phyloP scores from a whole-genome alignment of 306 rosid species.

The Inga laurina region DNA sequence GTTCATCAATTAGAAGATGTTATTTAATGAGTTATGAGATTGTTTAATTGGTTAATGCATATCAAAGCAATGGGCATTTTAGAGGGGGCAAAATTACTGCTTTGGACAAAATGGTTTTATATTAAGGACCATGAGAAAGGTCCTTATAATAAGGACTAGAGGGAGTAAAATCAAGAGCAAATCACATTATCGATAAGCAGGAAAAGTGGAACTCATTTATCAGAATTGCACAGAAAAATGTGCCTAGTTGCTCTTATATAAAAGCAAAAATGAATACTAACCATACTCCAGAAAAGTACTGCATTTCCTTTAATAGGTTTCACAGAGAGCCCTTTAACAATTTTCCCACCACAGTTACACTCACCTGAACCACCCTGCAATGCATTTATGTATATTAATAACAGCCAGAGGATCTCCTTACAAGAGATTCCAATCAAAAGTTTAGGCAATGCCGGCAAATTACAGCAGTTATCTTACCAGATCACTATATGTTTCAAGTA shows the following conservation, averaged over 20 bases:
- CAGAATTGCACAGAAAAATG: neutral
- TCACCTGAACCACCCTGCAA: constrained; percentile 86
- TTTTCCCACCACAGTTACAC: constrained; percentile 82
- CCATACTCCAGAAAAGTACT: constrained; percentile 98
- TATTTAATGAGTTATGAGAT: neutral
- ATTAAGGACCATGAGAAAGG: neutral
- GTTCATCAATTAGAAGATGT: neutral
- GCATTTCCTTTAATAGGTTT: constrained; percentile 88
- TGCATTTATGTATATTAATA: constrained; percentile 13
- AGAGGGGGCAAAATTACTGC: neutral
- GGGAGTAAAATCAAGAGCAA: neutral
- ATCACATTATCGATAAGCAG: neutral
- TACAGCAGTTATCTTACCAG: neutral
- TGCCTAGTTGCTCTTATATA: neutral
- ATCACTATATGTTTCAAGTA: constrained; percentile 15
- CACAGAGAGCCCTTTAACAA: constrained; percentile 67
- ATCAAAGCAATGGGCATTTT: neutral
- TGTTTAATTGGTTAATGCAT: neutral
- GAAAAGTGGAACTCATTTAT: neutral
- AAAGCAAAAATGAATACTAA: constrained; percentile 55
- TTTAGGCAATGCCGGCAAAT: neutral
- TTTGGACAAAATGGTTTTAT: neutral
- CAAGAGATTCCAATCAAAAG: neutral
- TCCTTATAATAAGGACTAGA: neutral
- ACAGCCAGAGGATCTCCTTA: neutral